Evolutionary conservation across 2,329 filamentous ascomycete species (phyloP).

Genomic region (Fusarium xylarioides): DNA sequence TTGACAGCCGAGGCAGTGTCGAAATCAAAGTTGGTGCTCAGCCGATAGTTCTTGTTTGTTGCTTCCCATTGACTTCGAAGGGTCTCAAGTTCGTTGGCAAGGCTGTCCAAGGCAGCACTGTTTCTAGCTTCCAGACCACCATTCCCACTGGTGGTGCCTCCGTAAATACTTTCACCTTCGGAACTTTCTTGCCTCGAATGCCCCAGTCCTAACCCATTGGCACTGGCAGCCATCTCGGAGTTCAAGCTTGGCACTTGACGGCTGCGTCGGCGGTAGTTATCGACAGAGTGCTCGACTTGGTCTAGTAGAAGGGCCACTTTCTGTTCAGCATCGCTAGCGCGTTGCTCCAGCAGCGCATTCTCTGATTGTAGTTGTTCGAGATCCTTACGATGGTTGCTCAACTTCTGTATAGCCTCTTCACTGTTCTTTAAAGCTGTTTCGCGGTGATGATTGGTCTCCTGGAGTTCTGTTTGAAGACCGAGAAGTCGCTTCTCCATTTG

Average conservation of each 20-base stretch:
- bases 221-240: constrained; percentile 51
- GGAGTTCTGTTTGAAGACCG: constrained; percentile 74
- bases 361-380: constrained; percentile 85
- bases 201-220: constrained; percentile 51
- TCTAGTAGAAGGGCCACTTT: constrained; percentile 93
- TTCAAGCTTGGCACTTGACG: constrained; percentile 64
- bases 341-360: constrained; percentile 81
- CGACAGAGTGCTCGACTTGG: constrained; percentile 92
- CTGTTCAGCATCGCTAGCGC: constrained; percentile 88
- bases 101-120: constrained; percentile 81
- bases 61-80: constrained; percentile 93
- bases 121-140: constrained; percentile 58
- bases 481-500: constrained; percentile 77
- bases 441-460: constrained; percentile 72
- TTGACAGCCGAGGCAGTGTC: constrained; percentile 60
- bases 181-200: constrained; percentile 65
- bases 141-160: constrained; percentile 49
- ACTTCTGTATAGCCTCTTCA: constrained; percentile 63
- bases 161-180: constrained; percentile 71
- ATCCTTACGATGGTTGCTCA: constrained; percentile 70
- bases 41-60: constrained; percentile 92
- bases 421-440: constrained; percentile 68
- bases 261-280: constrained; percentile 87
- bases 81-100: constrained; percentile 91
- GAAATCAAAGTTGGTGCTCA: constrained; percentile 90